Evolutionary conservation across 176 grass and related monocot species (phyloP).

Genomic region (Oryza punctata): DNA sequence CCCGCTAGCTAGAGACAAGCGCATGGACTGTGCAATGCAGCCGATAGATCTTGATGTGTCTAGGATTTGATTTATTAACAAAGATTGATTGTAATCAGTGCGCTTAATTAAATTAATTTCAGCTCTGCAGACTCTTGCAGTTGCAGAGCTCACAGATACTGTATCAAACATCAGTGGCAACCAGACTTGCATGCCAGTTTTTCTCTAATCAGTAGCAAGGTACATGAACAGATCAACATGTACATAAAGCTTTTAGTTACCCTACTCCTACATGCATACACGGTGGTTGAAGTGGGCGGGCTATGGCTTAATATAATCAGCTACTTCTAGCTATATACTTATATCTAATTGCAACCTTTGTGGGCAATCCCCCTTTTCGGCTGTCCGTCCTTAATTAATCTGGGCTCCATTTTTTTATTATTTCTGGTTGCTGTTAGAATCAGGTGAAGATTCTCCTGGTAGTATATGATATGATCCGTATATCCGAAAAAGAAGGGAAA

Average conservation of each 20-base stretch:
- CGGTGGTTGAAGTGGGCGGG: background rate
- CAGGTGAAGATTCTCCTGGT: background rate
- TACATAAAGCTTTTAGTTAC: background rate
- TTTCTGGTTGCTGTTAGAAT: background rate
- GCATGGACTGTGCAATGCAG: background rate
- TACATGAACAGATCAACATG: background rate
- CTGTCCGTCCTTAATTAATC: background rate
- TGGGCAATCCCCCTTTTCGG: slow-evolving; percentile 6
- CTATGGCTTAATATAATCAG: background rate
- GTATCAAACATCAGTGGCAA: background rate
- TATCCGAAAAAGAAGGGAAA: background rate
- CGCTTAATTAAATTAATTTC: background rate
- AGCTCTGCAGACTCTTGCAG: no score
- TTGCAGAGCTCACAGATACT: no score
- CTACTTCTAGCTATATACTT: background rate
- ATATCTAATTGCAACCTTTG: background rate
- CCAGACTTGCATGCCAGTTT: background rate
- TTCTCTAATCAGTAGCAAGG: background rate
- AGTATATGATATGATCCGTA: background rate
- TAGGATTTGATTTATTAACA: background rate
- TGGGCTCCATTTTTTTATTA: background rate
- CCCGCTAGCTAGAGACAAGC: background rate
- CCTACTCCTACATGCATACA: background rate
- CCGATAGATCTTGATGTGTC: background rate
- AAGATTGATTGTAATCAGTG: background rate